Evolutionary conservation across 2,329 filamentous ascomycete genomes (phyloP), one percentile per base, ranked within the genome.

Genomic region (Aspergillus pseudoglaucus): DNA sequence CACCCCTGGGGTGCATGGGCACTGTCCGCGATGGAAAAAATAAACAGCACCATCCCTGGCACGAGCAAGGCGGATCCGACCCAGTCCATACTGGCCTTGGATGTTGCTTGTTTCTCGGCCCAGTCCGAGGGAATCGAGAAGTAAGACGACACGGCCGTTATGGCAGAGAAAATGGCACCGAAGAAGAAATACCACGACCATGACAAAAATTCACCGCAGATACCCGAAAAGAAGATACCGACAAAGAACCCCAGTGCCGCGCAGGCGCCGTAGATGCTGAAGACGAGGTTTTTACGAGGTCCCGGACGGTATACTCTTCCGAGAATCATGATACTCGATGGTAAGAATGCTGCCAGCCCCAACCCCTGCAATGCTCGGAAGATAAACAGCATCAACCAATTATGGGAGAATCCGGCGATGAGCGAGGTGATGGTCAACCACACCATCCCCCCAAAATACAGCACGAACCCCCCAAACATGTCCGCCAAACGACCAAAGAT

Each of bases 291-390:
- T 67, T 87, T 87, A 5, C 83, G 74, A 1, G 82, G 83, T 0
- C 83, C 83, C 0, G 84, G 83, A 4, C 83, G 75, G 59, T 88
- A 87, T 2, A 74, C 77, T 42, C 75, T 80, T 1, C 83, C 83
- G 1, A 87, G 68, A 9, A 87, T 71, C 69, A 83, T 83, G 48
- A 89, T 77, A 1, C 83, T 80, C 0, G 82, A 80, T 0, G 85
- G 84, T 12, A 89, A 65, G 51, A 87, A 88, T 0, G 86, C 85
- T 1, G 86, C 84, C 1, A 84, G 77, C 0, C 85, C 87, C 8
- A 91, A 68, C 0, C 87, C 87, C 64, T 89, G 85, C 39, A 90
- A 69, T 7, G 86, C 86, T 45, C 87, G 83, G 60, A 83, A 87
- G 47, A 85, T 73, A 55, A 88, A 84, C 52, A 90, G 74, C 82